A percentile compares a stretch with the other conserved stretches of the same genome.
phyloP scores from a whole-genome alignment of 2,329 filamentous ascomycete species.

The Fusarium sp. region DNA sequence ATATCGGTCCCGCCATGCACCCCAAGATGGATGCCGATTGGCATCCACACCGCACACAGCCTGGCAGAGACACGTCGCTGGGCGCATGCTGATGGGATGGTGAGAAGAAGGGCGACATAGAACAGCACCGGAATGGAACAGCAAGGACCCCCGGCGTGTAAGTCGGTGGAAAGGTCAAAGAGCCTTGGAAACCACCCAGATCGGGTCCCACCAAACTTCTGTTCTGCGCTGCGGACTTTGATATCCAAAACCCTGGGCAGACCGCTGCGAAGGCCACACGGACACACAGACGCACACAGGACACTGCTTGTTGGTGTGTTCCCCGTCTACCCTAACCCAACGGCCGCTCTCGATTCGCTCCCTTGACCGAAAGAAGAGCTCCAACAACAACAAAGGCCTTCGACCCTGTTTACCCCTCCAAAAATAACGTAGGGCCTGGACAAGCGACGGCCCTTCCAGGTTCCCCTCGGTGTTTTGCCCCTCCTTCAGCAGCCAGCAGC shows the following conservation, averaged over 20 bases:
- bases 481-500: constrained; percentile 7
- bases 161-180: constrained; percentile 27
- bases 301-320: constrained; percentile 18
- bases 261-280: constrained; percentile 8
- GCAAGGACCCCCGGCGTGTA: constrained; percentile 37
- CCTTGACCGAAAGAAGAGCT: constrained; percentile 27
- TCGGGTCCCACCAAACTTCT: constrained; percentile 33
- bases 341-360: constrained; percentile 35
- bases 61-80: constrained; percentile 40
- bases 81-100: constrained; percentile 15
- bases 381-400: constrained; percentile 25
- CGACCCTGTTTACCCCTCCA: constrained; percentile 38
- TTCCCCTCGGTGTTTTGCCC: constrained; percentile 38
- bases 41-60: constrained; percentile 39
- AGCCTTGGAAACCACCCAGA: constrained; percentile 14
- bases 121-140: constrained; percentile 28
- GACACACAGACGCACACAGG: constrained; percentile 2
- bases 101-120: constrained; percentile 14
- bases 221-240: constrained; percentile 25
- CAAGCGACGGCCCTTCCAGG: constrained; percentile 26
- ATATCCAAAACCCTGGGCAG: constrained; percentile 19
- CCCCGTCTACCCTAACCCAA: constrained; percentile 37
- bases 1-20: constrained; percentile 44
- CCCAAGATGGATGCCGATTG: constrained; percentile 45
- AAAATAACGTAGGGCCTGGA: constrained; percentile 38